Evolutionary conservation across 768 basidiomycete species (phyloP), one percentile per base, ranked within the genome.

Genomic region (Mycena galopus): DNA sequence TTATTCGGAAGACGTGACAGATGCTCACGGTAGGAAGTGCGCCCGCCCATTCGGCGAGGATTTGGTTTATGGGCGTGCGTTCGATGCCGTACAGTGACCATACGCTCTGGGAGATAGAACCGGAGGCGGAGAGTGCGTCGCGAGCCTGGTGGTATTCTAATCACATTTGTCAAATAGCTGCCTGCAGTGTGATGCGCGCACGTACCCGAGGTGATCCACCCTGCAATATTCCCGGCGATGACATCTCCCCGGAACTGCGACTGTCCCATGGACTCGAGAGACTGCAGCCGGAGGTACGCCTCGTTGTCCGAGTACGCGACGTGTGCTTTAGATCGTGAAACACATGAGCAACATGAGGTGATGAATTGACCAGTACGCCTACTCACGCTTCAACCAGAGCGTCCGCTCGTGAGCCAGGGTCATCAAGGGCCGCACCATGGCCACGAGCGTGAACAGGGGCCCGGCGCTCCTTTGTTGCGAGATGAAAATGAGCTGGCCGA

Each of bases 161-260:
- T 12, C 21, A 23, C 23, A 29, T 30, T n/a, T 44, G 57, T 59
- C 17, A 69, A 4, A 6, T 4, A 58, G 9, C 25, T 1, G 7
- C 32, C 11, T 30, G 7, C 16, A 27, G 30, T 4, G 17, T 8
- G 6, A 19, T n/a, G n/a, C 65, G 25, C 17, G 32, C 0, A 63
- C 62, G 8, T 53, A 71, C 73, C 65, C 1, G 55, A 14, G 39
- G 65, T 67, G 33, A 74, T 74, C 73, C 73, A 74, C 2, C 61
- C 73, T 3, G 58, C 69, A 8, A 74, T 67, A 19, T 69, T 56
- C 4, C 69, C 70, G 1, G 66, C 44, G 17, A 74, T 67, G 6
- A 74, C 39, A 21, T 74, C 73, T 32, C 55, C 63, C 8, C 73
- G 65, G 29, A 61, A 71, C 1, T 8, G 21, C n/a, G 33, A 6